Evolutionary conservation across 208 protist genomes (phyloP), one percentile per base, ranked within the genome.

Genomic region (Porcisia deanei): DNA sequence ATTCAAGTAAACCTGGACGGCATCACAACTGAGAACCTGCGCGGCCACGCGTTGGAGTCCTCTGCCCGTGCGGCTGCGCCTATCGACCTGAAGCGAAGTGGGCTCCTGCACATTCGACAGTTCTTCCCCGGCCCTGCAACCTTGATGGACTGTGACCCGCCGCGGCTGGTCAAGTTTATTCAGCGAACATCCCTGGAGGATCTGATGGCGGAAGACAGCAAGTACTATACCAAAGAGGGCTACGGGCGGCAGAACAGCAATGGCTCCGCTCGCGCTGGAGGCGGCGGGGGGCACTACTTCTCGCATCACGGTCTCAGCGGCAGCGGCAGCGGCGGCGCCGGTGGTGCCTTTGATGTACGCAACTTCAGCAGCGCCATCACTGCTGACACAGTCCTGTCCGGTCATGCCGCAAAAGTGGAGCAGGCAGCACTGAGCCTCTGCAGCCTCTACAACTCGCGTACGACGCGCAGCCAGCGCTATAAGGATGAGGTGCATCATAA

Each of bases 21-120:
- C 55, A 86, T 92, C 52, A 95, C 84, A 43, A 71, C 70, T 60
- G 87, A 91, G 63, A 92, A 84, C 70, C 61, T 86, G 55, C 84
- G 80, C 8, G 88, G 89, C 14, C 77, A 86, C 75, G 49, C 71
- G 25, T 76, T 93, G 45, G 82, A 92, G 73, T 72, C 74, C 49
- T 84, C 81, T 3, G 89, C 93, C 47, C 71, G 81, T 43, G 77
- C 91, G 47, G 82, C 84, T 37, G 87, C 91, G 30, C 91, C 93
- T 52, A 90, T 97, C 63, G 93, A 97, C 71, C 77, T 97, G 77
- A 94, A 95, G 83, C 93, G 93, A 67, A 97, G 93, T 76, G 93
- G 93, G 0, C 71, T 97, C 22, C 86, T 97, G 60, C 93, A 97
- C 79, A 97, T 97, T 69, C 87, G 93, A n/a, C 91, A 97, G 82